Evolutionary conservation across 495 filamentous ascomycete species (phyloP), one percentile per base, ranked within the genome.

Genomic region (Aspergillus carlsbadensis): DNA sequence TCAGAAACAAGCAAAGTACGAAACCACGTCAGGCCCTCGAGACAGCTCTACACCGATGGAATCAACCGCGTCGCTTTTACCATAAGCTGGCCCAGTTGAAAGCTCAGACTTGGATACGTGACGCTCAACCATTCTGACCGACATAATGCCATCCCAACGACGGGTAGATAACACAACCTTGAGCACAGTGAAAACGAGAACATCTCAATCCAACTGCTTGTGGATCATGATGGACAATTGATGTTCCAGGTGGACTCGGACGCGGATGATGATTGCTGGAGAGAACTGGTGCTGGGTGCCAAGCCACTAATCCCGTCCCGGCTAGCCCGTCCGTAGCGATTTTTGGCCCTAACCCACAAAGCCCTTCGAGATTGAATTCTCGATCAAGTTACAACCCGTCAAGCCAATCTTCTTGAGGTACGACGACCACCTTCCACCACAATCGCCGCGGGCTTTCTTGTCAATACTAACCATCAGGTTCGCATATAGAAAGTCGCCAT

Each of bases 401-500:
- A 77, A 78, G 74, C 69, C 72, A 67, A 76, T 74, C 67, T 72
- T 74, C 66, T 61, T 68, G 68, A 77, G 75, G 75, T 78, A 75
- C 74, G 75, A 68, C 57, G 57, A 61, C 57, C 58, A 54, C 64
- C 59, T 72, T 65, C 69, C 60, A 70, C 67, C 65, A 40, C 49
- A 58, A 60, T 65, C 61, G 63, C 65, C 64, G 63, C 65, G 62
- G 59, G 62, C 59, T 60, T 67, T 64, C 62, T 65, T 60, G 52
- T 56, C 33, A 60, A 72, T 70, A 77, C 72, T 76, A 73, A 77
- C 70, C 51, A 58, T 58, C 62, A 64, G 65, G 65, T 65, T 59
- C 40, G 60, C 63, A 60, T 67, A 58, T 63, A 78, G 76, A 76
- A 64, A 78, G 74, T 76, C 75, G 75, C 72, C 69, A 87, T 87